These are phyloP conservation scores for Mortierella sp. DNA, from an alignment of 371 early-diverging fungal species.

Conservation along the genomic window DNA sequence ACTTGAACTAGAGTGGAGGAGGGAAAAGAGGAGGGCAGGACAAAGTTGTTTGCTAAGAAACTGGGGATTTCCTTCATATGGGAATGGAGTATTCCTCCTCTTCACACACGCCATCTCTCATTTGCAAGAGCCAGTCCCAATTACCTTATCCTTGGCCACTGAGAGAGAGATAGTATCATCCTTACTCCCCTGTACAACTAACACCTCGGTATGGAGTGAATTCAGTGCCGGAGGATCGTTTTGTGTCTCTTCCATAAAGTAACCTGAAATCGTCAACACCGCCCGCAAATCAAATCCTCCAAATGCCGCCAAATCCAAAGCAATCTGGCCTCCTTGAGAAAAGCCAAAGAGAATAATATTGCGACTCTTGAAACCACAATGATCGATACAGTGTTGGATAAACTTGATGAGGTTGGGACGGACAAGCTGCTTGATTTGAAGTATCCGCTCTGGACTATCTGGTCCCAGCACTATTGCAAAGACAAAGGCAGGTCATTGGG, in stretches of 20 bases:
- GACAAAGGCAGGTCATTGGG: too few species aligned
- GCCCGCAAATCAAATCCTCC: constrained; percentile 59
- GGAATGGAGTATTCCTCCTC: too few species aligned
- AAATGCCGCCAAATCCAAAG: constrained; percentile 69
- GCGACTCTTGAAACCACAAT: constrained; percentile 58
- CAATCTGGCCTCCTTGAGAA: constrained; percentile 77
- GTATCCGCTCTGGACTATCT: constrained; percentile 56
- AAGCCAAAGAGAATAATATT: constrained; percentile 78
- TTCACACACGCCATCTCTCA: not conserved
- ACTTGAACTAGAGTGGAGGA: constrained; percentile 17
- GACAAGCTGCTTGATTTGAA: constrained; percentile 32
- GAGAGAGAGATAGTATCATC: constrained; percentile 56
- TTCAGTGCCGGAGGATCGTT: constrained; percentile 11
- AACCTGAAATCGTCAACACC: constrained; percentile 66
- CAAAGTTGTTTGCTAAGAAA: too few species aligned
- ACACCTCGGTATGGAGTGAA: constrained; percentile 50
- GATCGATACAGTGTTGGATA: constrained; percentile 55
- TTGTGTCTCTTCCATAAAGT: constrained; percentile 61
- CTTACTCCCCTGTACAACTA: constrained; percentile 66
- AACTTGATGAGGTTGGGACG: constrained; percentile 51
- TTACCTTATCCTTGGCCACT: constrained; percentile 60
- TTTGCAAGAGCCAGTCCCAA: not conserved
- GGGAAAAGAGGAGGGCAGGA: not conserved
- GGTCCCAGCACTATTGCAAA: constrained; percentile 57
- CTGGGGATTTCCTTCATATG: too few species aligned